These are phyloP conservation scores for Daldinia concentrica DNA, from an alignment of 495 filamentous ascomycete genomes.

Conservation along the genomic window DNA sequence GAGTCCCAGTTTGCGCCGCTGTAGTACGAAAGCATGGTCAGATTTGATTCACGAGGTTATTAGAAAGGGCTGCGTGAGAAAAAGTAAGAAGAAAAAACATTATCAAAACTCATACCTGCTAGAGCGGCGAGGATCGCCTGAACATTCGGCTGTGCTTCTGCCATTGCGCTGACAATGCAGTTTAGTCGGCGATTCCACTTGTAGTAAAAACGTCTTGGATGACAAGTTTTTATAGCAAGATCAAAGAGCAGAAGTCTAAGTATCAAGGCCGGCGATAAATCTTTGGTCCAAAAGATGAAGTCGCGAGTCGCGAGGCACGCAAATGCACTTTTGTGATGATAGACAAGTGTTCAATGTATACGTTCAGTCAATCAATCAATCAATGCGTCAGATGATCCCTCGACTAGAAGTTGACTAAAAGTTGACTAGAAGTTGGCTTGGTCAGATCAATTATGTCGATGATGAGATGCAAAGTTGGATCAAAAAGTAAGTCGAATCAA, in stretches of 20 bases:
- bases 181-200: slow-evolving; percentile 1
- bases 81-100: slow-evolving; percentile 2
- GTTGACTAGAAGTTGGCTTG: slow-evolving; percentile 13
- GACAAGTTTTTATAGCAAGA: slow-evolving; percentile 11
- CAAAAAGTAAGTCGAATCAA: slow-evolving; percentile 2
- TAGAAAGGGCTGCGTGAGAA: neutral
- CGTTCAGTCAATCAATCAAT: slow-evolving; percentile 20
- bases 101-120: slow-evolving; percentile 22
- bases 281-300: slow-evolving; percentile 3
- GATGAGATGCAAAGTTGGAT: neutral
- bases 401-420: slow-evolving; percentile 10
- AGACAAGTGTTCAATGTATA: slow-evolving; percentile 13
- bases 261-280: slow-evolving; percentile 8
- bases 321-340: slow-evolving; percentile 8
- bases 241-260: slow-evolving; percentile 11
- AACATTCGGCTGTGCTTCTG: slow-evolving; percentile 26
- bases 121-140: slow-evolving; percentile 26
- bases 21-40: slow-evolving; percentile 13
- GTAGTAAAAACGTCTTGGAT: neutral
- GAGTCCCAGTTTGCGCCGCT: slow-evolving; percentile 20
- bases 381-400: slow-evolving; percentile 13
- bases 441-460: slow-evolving; percentile 20
- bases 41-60: slow-evolving; percentile 19
- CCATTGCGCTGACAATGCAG: slow-evolving; percentile 31
- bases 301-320: neutral